phyloP scores from a whole-genome alignment of 306 rosid species.

The Vachellia pachyceras region DNA sequence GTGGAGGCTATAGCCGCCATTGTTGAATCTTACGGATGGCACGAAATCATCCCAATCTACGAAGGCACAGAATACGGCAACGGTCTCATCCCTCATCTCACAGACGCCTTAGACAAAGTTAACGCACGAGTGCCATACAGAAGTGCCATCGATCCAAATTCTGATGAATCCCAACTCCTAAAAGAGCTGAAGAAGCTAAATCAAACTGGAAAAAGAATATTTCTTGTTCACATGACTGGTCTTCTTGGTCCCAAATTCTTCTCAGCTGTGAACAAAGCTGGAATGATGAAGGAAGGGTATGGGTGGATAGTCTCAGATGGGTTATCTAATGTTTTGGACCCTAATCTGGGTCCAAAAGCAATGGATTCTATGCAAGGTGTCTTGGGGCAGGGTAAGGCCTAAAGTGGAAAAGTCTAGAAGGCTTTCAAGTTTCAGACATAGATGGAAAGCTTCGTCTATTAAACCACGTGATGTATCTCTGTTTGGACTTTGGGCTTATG shows the following conservation, averaged over 20 bases:
- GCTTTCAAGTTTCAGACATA: slow-evolving; percentile 34
- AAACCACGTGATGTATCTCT: neutral
- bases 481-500: slow-evolving; percentile 54
- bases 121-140: slow-evolving; percentile 29
- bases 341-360: neutral
- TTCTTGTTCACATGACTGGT: slow-evolving; percentile 49
- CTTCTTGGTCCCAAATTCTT: slow-evolving; percentile 37
- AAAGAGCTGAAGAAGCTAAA: slow-evolving; percentile 33
- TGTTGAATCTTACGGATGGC: slow-evolving; percentile 42
- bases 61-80: slow-evolving; percentile 52
- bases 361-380: slow-evolving; percentile 53
- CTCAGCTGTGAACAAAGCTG: slow-evolving; percentile 26
- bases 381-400: slow-evolving; percentile 49
- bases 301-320: slow-evolving; percentile 41
- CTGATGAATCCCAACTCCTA: neutral
- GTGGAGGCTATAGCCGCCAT: slow-evolving; percentile 40
- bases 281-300: slow-evolving; percentile 46
- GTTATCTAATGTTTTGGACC: slow-evolving; percentile 35
- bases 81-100: slow-evolving; percentile 44
- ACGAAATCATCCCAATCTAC: slow-evolving; percentile 43
- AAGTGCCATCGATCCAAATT: slow-evolving; percentile 33
- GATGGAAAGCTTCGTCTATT: neutral
- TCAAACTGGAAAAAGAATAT: slow-evolving; percentile 12
- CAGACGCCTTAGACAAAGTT: slow-evolving; percentile 36
- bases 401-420: neutral